phyloP scores from a whole-genome alignment of 1,284 basidiomycete genomes.

The Phylloboletellus chloephorus region DNA sequence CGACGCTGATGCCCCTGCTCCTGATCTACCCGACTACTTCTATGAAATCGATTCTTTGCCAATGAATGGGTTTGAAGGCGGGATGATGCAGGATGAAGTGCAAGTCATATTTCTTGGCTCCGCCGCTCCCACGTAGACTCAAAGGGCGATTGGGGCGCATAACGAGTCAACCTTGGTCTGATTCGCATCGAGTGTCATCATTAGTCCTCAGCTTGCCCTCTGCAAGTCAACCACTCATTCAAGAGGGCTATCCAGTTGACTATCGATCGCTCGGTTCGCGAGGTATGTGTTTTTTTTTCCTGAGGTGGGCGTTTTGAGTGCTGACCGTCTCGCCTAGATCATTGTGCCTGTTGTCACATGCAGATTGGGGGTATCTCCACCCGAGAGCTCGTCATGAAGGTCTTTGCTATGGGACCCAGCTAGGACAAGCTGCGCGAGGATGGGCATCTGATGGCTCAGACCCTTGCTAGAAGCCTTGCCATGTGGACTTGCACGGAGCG shows the following conservation, averaged over 20 bases:
- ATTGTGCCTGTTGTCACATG: slow-evolving; percentile 98
- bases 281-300: slow-evolving; percentile 47
- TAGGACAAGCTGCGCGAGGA: slow-evolving; percentile 89
- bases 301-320: neutral
- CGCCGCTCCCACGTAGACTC: slow-evolving; percentile 50
- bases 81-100: slow-evolving; percentile 45
- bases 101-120: slow-evolving; percentile 57
- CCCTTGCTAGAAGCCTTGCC: slow-evolving; percentile 93
- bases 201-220: slow-evolving; percentile 68
- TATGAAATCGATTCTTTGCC: slow-evolving; percentile 65
- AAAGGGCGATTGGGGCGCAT: slow-evolving; percentile 61
- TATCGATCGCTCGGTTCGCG: slow-evolving; percentile 91
- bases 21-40: slow-evolving; percentile 65
- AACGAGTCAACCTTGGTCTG: slow-evolving; percentile 77
- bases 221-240: slow-evolving; percentile 78
- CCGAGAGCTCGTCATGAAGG: slow-evolving; percentile 91
- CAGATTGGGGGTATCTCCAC: slow-evolving; percentile 97
- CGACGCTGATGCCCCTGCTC: slow-evolving; percentile 40
- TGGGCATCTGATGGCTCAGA: slow-evolving; percentile 95
- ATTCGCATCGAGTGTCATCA: slow-evolving; percentile 69
- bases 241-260: slow-evolving; percentile 91
- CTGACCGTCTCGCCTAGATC: slow-evolving; percentile 48
- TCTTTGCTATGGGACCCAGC: slow-evolving; percentile 92
- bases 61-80: slow-evolving; percentile 62
- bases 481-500: slow-evolving; percentile 99